Conservation (phyloP, 192 early-diverging fungal genomes). For the Anaeromyces robustus region DNA sequence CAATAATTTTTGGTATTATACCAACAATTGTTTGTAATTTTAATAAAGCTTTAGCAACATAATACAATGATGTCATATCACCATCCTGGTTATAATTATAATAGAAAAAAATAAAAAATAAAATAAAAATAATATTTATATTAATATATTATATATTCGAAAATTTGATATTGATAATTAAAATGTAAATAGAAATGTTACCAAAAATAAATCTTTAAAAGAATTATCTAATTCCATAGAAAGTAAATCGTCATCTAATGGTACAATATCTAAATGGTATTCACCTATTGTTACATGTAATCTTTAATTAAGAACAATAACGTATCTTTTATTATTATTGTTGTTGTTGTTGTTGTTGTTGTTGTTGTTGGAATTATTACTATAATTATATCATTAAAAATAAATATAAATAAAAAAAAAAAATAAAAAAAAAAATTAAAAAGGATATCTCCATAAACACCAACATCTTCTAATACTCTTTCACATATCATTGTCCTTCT, state of each 20-base stretch:
- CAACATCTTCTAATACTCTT: conserved; percentile 83
- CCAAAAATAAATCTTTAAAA: conserved; percentile 70
- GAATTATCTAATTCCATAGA: conserved; percentile 73
- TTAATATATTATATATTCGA: background rate
- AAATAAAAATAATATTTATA: background rate
- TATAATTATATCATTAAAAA: no score
- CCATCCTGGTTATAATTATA: conserved; percentile 32
- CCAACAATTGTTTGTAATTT: conserved; percentile 77
- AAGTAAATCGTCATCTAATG: conserved; percentile 77
- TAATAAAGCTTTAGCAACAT: conserved; percentile 67
- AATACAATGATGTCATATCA: conserved; percentile 56
- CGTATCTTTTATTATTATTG: no score
- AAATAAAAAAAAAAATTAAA: no score
- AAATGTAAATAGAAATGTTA: no score
- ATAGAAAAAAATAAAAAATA: background rate
- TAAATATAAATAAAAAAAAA: no score
- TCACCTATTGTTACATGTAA: conserved; percentile 53
- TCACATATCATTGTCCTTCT: conserved; percentile 79
- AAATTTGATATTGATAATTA: no score
- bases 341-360: no score
- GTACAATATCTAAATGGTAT: conserved; percentile 78
- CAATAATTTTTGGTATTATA: conserved; percentile 74
- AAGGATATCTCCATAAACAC: conserved; percentile 59
- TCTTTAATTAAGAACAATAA: background rate
- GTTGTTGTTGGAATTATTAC: no score